Conservation (phyloP, 225 moss, liverwort and hornwort species). For the Bryum argenteum region DNA sequence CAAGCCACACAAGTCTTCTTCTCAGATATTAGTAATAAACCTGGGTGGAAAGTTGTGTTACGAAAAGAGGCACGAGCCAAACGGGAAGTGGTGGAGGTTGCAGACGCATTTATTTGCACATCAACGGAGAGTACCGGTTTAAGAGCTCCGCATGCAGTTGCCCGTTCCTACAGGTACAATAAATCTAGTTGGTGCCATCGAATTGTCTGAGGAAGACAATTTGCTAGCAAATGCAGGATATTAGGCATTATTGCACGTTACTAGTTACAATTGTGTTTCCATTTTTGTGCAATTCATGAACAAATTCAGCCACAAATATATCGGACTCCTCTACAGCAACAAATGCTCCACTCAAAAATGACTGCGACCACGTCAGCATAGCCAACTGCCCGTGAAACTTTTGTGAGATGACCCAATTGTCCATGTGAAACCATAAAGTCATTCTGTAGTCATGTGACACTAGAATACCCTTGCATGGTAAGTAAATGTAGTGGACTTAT, state of each 20-base stretch:
- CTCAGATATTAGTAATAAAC: background rate
- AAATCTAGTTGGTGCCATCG: background rate
- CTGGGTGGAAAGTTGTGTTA: slow-evolving; percentile 2
- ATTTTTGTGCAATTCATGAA: no score
- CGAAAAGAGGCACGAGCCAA: background rate
- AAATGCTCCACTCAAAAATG: background rate
- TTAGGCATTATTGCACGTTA: background rate
- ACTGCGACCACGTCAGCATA: background rate
- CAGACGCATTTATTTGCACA: background rate
- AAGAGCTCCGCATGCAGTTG: background rate
- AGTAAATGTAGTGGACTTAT: background rate
- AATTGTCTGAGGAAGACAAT: background rate
- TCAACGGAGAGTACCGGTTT: slow-evolving; percentile 2
- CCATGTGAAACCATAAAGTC: background rate
- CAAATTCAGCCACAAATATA: no score
- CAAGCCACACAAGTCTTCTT: background rate
- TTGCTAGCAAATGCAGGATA: slow-evolving; percentile 4
- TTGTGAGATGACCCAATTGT: background rate
- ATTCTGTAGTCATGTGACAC: background rate
- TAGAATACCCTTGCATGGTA: background rate
- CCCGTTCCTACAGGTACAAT: slow-evolving; percentile 1
- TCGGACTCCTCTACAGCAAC: background rate
- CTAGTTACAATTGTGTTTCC: background rate
- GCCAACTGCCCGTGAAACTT: background rate
- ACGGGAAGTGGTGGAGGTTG: slow-evolving; percentile 4